phyloP scores from a whole-genome alignment of 805 yeast genomes.

The Wickerhamiella shivajii region DNA sequence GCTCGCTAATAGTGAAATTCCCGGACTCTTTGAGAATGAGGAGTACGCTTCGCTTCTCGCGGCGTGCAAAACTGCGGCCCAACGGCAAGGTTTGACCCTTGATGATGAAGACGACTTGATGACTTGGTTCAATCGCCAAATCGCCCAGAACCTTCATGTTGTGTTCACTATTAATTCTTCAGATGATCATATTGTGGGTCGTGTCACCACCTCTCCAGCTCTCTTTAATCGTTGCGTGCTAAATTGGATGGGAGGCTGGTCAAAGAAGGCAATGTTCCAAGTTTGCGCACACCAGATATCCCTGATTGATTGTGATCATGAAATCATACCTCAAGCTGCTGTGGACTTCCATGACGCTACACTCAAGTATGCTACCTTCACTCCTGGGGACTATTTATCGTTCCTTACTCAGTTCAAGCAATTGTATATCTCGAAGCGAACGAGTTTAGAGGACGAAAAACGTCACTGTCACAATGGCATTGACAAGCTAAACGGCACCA shows the following conservation, averaged over 20 bases:
- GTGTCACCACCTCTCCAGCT: conserved; percentile 68
- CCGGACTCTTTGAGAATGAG: conserved; percentile 74
- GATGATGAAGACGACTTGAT: conserved; percentile 55
- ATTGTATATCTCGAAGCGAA: conserved; percentile 31
- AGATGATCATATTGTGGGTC: conserved; percentile 25
- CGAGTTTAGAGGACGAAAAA: conserved; percentile 46
- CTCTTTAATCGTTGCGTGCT: conserved; percentile 78
- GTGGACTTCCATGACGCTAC: conserved; percentile 2
- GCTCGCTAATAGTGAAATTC: conserved; percentile 86
- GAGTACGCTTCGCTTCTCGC: conserved; percentile 40
- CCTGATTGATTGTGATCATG: neutral
- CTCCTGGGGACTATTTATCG: conserved; percentile 44
- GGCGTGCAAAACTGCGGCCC: conserved; percentile 42
- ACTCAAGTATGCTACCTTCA: conserved; percentile 1
- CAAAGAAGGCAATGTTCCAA: conserved; percentile 32
- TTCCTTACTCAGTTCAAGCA: conserved; percentile 28
- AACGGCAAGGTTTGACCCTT: conserved; percentile 43
- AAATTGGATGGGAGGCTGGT: conserved; percentile 84
- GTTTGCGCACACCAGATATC: conserved; percentile 29
- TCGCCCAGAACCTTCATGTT: conserved; percentile 64
- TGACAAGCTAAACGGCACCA: conserved; percentile 62
- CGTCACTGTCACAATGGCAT: conserved; percentile 61
- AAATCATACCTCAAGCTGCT: neutral
- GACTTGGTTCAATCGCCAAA: conserved; percentile 55
- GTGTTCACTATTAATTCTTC: conserved; percentile 60